Evolutionary conservation across 78 protist genomes (phyloP), one percentile per base, ranked within the genome.

Genomic region (Tieghemostelium lacteum): DNA sequence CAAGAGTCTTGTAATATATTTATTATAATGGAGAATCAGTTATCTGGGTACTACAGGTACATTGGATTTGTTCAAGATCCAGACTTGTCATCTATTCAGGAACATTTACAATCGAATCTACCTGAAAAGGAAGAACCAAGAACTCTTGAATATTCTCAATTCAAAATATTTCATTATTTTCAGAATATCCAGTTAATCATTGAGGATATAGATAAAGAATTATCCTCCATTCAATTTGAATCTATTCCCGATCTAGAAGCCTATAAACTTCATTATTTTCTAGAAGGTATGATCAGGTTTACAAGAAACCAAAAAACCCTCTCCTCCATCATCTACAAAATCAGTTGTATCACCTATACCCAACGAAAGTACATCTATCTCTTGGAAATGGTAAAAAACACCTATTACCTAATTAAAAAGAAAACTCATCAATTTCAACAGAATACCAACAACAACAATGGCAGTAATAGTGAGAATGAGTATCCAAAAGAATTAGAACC

Each of bases 1-100:
- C 37, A 28, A 6, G 5, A 37, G 20, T 36, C 69, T 10, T 20
- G 24, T 3, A 73, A 73, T 22, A 57, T 73, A 22, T 73, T 57
- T 26, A 37, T 8, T 10, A 73, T 73, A 12, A 73, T 73, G 80
- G 66, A 57, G 45, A 73, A 73, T 55, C 80, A 73, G 36, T 28
- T 73, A 6, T n/a, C 31, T 19, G 66, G 66, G 2, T 36, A 55
- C 36, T 73, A 73, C 24, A 55, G 52, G 52, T 45, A 45, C 10
- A 45, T 14, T 14, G 52, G 52, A 14, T 45, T 14, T 45, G 10
- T 45, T 19, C 29, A 2, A 20, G 29, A 22, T 14, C 5, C 52
- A 45, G 34, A 4, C 1, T 14, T n/a, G 42, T 20, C 19, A 2
- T 6, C 7, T 3, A 12, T 67, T 36, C 1, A 4, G 40, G 29